Evolutionary conservation across 2,329 filamentous ascomycete species (phyloP), one percentile per base, ranked within the genome.

Genomic region (Fusarium oxysporum): DNA sequence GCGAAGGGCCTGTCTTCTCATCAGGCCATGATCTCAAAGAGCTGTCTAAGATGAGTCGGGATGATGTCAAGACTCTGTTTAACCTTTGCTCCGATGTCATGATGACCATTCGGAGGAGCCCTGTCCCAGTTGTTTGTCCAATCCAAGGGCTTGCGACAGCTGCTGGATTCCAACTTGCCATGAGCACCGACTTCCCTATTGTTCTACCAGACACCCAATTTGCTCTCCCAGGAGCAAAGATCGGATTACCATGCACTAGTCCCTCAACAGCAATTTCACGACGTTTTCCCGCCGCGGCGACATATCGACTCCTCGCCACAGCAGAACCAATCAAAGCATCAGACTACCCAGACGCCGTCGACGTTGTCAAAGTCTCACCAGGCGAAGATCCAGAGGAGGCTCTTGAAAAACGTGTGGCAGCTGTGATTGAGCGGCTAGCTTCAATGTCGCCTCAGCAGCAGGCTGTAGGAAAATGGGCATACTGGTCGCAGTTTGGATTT

Each of bases 21-120:
- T 77, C 76, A 0, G 76, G 76, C 0, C 76, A 78, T 41, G 76
- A 78, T 28, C 47, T 78, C 6, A 77, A 77, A 8, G 75, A 78
- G 5, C 61, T 78, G 8, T 33, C 50, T 0, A 21, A 56, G 3
- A 45, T 78, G 11, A 47, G 41, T 0, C 58, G 56, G 6, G 56
- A 65, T 1, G 65, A 78, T 6, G 61, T 77, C 19, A 77, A 72
- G 8, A 45, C 48, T 0, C 40, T 77, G 5, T 78, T 78, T 25
- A 55, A 44, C 0, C 54, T 78, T 16, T 78, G 76, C 21, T 63
- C 68, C 1, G 71, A 78, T 17, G 74, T 78, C 7, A 78, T 78
- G 71, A 32, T 28, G 2, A 33, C 75, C 45, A 78, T 78, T 6
- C 57, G 71, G 8, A 63, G 65, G n/a, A 78, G 76, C 23, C 76